Conservation (phyloP, 2,329 filamentous ascomycete genomes). For the Pseudocercospora fuligena region DNA sequence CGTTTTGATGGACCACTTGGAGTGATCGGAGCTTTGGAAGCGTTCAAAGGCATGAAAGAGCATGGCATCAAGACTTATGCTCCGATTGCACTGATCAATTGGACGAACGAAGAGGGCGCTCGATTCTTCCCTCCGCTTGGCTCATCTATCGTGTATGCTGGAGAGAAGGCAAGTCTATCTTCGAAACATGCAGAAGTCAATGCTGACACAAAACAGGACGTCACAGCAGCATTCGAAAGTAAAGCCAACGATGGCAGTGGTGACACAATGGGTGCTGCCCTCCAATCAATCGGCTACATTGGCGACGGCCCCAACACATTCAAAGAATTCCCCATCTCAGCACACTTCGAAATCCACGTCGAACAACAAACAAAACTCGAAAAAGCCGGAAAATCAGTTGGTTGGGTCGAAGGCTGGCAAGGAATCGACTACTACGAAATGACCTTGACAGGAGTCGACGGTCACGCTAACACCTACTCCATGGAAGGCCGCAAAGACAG, state of each 20-base stretch:
- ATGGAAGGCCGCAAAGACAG: constrained; percentile 37
- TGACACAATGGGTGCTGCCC: constrained; percentile 36
- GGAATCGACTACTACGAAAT: constrained; percentile 34
- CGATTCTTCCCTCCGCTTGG: constrained; percentile 30
- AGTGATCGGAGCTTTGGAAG: constrained; percentile 29
- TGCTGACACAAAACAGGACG: constrained; percentile 1
- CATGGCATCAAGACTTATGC: constrained; percentile 35
- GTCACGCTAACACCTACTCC: constrained; percentile 42
- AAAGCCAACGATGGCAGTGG: constrained; percentile 29
- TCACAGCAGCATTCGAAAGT: constrained; percentile 37
- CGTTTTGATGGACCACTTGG: constrained; percentile 30
- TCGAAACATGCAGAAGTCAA: too few species aligned
- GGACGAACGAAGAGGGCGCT: constrained; percentile 38
- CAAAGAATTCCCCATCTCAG: constrained; percentile 31
- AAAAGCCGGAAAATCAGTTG: constrained; percentile 29
- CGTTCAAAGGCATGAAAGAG: constrained; percentile 38
- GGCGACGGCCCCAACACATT: constrained; percentile 36
- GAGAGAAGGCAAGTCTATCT: constrained; percentile 13
- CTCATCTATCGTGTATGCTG: constrained; percentile 33
- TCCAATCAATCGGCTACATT: constrained; percentile 41
- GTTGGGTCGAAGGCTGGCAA: constrained; percentile 34
- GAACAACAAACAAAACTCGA: constrained; percentile 33
- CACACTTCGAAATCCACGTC: constrained; percentile 37
- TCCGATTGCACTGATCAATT: constrained; percentile 37
- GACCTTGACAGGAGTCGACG: constrained; percentile 23